Evolutionary conservation across 352 stramenopile species (phyloP), one percentile per base, ranked within the genome.

Genomic region (Pythium phragmiticola): DNA sequence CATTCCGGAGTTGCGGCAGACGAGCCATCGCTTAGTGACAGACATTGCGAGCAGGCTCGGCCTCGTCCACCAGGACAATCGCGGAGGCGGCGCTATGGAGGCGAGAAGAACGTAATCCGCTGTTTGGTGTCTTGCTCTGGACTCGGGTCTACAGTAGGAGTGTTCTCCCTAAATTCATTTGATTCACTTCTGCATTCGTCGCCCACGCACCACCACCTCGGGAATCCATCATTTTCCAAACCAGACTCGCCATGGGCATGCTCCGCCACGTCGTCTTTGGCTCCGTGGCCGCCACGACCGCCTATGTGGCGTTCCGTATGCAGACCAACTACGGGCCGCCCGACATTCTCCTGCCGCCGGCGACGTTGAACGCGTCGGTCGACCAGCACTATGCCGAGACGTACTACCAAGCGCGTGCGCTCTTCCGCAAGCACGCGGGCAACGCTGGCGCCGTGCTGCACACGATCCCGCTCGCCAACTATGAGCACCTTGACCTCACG

Each of bases 351-450:
- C 50, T 70, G 16, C 65, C 65, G 19, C 59, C 61, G 1, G 4
- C 19, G 2, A n/a, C 17, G 16, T 17, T 58, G 6, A 57, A 73
- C 28, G 14, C 8, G 7, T n/a, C 26, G 14, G 53, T 72, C 21
- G 64, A 69, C 37, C 26, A 53, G 16, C 68, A 73, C 37, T 80
- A 77, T 42, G 26, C 60, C 7, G 49, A 63, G 23, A 69, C 68
- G 19, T 80, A 80, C 57, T 75, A 80, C 65, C 26, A 71, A 19
- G 73, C 73, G 13, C 66, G 73, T 9, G 64, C 66, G 14, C 57
- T 74, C 5, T 80, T 80, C 58, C 69, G 69, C 33, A 36, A 60
- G 9, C 56, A 59, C 17, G 67, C 66, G 0, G 14, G 13, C 6
- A 46, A n/a, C 8, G 59, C 65, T 7, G 41, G 66, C 11, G 69